Evolutionary conservation across 208 protist genomes (phyloP).

Genomic region (Porcisia deanei): DNA sequence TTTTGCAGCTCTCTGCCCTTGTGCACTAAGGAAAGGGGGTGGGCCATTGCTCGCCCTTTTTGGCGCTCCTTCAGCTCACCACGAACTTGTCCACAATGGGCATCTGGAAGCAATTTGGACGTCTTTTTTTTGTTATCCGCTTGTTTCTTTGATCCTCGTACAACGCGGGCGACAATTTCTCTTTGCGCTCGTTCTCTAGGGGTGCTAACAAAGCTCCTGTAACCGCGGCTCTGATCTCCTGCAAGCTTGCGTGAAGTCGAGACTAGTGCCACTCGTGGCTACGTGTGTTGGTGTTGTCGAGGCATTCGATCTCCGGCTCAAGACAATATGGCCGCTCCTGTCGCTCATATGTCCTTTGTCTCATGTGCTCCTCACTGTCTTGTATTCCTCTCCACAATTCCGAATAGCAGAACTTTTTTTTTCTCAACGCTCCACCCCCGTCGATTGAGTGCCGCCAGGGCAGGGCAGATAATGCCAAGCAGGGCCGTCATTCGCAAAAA

Average conservation of each 20-base stretch:
- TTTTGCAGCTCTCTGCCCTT: not conserved
- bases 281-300: not conserved
- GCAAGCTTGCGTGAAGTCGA: not conserved
- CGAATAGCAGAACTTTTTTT: not conserved
- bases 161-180: not conserved
- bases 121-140: not conserved
- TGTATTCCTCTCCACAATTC: not conserved
- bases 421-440: not conserved
- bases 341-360: not conserved
- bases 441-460: not conserved
- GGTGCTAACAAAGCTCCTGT: not conserved
- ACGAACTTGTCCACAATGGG: not conserved
- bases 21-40: not conserved
- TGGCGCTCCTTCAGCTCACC: not conserved
- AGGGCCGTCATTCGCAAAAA: constrained; percentile 84
- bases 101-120: too few species aligned
- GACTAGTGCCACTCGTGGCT: not conserved
- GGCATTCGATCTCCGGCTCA: too few species aligned
- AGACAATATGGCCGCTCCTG: not conserved
- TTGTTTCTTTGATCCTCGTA: not conserved
- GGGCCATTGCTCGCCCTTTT: not conserved
- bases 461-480: constrained; percentile 60
- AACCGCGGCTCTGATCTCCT: not conserved
- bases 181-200: too few species aligned
- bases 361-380: too few species aligned